A percentile compares a stretch with the other conserved stretches of the same genome.
Evolutionary conservation across 2,329 filamentous ascomycete species (phyloP).

Genomic region (Colletotrichum lini): DNA sequence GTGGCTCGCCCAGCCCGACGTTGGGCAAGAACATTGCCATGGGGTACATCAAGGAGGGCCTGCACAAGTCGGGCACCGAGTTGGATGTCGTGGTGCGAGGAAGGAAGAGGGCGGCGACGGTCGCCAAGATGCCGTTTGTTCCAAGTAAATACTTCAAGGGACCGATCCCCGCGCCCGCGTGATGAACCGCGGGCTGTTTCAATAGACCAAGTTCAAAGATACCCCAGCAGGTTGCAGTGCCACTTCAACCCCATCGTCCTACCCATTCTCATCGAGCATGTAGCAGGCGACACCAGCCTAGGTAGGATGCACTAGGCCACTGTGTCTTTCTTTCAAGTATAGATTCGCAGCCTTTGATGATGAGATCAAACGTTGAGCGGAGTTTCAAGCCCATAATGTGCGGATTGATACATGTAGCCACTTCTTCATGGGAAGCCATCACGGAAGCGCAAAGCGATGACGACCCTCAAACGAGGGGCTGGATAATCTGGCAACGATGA

Average conservation of each 20-base stretch:
- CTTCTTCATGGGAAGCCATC: slow-evolving; percentile 57
- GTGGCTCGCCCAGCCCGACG: slow-evolving; percentile 89
- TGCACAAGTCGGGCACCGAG: slow-evolving; percentile 88
- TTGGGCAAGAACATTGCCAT: slow-evolving; percentile 94
- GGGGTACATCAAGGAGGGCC: slow-evolving; percentile 87
- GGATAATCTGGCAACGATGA: slow-evolving; percentile 40
- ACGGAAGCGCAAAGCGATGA: slow-evolving; percentile 53
- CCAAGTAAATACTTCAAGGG: slow-evolving; percentile 81
- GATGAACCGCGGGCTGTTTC: slow-evolving; percentile 14
- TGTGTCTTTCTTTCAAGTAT: background rate
- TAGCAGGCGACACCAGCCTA: background rate
- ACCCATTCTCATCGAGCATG: slow-evolving; percentile 1
- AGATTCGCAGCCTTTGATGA: background rate
- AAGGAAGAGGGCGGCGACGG: slow-evolving; percentile 79
- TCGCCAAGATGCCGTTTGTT: slow-evolving; percentile 92
- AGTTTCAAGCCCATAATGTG: slow-evolving; percentile 2
- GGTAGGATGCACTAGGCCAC: background rate
- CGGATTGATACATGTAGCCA: slow-evolving; percentile 17
- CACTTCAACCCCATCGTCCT: background rate
- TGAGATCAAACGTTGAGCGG: slow-evolving; percentile 1
- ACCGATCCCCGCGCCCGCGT: slow-evolving; percentile 39
- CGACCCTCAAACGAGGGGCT: slow-evolving; percentile 55
- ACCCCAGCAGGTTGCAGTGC: slow-evolving; percentile 16
- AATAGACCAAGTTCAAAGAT: slow-evolving; percentile 38
- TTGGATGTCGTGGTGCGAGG: slow-evolving; percentile 84